Conservation (phyloP, 2,329 filamentous ascomycete species). For the Pseudohalonectria lignicola region DNA sequence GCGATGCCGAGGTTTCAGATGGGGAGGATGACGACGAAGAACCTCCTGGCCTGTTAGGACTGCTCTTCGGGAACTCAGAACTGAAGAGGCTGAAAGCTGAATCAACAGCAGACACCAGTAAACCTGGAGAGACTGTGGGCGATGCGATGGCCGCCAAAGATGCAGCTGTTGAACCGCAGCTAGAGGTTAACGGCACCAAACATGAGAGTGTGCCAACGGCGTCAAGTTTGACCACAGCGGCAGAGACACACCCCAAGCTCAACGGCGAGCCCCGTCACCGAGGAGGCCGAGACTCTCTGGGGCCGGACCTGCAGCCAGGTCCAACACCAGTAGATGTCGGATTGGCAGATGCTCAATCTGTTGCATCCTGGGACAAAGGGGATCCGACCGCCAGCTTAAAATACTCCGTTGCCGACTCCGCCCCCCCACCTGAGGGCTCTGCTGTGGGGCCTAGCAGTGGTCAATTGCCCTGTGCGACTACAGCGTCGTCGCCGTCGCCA, state of each 20-base stretch:
- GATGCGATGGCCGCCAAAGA: not conserved
- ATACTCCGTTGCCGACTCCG: too few species aligned
- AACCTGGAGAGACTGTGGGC: slow-evolving; percentile 13
- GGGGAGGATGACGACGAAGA: slow-evolving; percentile 27
- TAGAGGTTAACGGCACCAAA: too few species aligned
- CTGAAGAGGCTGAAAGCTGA: slow-evolving; percentile 39
- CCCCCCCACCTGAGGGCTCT: too few species aligned
- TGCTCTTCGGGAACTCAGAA: slow-evolving; percentile 50
- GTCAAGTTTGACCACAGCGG: not conserved
- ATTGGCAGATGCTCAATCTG: not conserved
- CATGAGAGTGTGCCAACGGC: too few species aligned
- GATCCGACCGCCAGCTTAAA: too few species aligned
- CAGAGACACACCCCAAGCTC: not conserved
- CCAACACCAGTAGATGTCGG: not conserved
- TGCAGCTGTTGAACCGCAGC: too few species aligned
- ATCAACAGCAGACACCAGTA: slow-evolving; percentile 19
- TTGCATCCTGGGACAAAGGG: not conserved
- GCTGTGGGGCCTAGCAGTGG: too few species aligned
- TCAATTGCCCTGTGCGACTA: too few species aligned
- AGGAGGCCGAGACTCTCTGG: too few species aligned
- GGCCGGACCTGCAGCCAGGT: too few species aligned
- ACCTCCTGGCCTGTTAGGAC: slow-evolving; percentile 33
- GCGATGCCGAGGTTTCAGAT: slow-evolving; percentile 26
- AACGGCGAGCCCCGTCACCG: too few species aligned
- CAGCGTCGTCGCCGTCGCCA: too few species aligned